Evolutionary conservation across 306 rosid species (phyloP).

Genomic region (Corylus avellana): DNA sequence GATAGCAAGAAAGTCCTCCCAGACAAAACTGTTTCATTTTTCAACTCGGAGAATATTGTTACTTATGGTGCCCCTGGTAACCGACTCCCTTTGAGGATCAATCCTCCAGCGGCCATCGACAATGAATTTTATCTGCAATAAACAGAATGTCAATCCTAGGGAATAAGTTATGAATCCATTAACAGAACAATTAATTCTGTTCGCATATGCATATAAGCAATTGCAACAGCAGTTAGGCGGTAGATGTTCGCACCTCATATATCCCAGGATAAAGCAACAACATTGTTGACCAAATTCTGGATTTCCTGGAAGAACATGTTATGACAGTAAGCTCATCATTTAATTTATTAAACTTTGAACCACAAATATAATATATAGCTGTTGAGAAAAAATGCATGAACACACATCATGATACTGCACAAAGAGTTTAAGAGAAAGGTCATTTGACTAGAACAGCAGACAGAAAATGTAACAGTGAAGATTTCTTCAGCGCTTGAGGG

Average conservation of each 20-base stretch:
- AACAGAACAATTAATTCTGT: not conserved
- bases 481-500: not conserved
- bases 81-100: slow-evolving; percentile 72
- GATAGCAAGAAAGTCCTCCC: slow-evolving; percentile 20
- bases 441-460: not conserved
- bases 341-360: not conserved
- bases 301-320: slow-evolving; percentile 48
- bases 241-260: slow-evolving; percentile 74
- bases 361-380: not conserved
- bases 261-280: slow-evolving; percentile 96
- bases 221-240: slow-evolving; percentile 3
- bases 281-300: slow-evolving; percentile 68
- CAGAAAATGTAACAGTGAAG: not conserved
- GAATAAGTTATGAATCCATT: slow-evolving; percentile 9
- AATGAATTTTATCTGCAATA: slow-evolving; percentile 77
- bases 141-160: slow-evolving; percentile 9
- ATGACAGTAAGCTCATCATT: slow-evolving; percentile 29
- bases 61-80: slow-evolving; percentile 56
- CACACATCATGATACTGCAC: not conserved
- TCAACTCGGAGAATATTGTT: slow-evolving; percentile 84
- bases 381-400: not conserved
- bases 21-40: slow-evolving; percentile 35
- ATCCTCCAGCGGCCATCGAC: slow-evolving; percentile 84
- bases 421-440: not conserved
- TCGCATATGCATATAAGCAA: not conserved